A percentile compares a stretch with the other conserved stretches of the same genome.
phyloP scores from a whole-genome alignment of 768 basidiomycete species.

The Mrakia hoshinonis region DNA sequence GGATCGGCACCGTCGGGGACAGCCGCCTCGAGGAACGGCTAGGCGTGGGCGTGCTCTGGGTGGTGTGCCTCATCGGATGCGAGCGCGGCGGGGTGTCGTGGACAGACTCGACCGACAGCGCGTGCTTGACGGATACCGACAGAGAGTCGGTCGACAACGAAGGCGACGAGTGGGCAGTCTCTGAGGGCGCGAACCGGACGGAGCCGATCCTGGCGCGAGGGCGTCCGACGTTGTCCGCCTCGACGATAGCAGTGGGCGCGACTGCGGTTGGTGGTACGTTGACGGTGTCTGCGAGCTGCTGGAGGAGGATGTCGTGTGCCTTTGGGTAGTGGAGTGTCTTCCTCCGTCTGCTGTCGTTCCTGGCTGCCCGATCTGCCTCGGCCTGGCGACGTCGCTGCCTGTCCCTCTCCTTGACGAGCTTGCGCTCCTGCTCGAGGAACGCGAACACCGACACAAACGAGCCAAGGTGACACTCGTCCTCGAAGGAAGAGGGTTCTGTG shows the following conservation, averaged over 20 bases:
- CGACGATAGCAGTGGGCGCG: no score
- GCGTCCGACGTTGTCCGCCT: no score
- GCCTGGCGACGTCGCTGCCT: not conserved
- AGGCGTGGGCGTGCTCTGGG: not conserved
- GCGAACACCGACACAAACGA: conserved; percentile 9
- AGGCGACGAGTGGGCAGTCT: no score
- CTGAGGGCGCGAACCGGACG: no score
- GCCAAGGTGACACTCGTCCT: not conserved
- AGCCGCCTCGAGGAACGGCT: not conserved
- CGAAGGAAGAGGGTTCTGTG: not conserved
- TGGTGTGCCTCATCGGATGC: not conserved
- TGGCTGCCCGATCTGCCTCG: not conserved
- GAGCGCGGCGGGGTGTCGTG: no score
- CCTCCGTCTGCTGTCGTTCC: not conserved
- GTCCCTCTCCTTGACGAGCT: not conserved
- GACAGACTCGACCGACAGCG: no score
- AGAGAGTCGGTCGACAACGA: no score
- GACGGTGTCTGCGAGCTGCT: not conserved
- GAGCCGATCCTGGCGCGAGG: no score
- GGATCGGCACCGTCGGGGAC: not conserved
- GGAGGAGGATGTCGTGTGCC: not conserved
- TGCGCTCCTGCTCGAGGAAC: not conserved
- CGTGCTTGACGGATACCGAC: no score
- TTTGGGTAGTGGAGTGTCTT: not conserved
- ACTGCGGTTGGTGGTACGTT: not conserved